Evolutionary conservation across 371 early-diverging fungal species (phyloP).

Genomic region (Umbelopsis sp.): DNA sequence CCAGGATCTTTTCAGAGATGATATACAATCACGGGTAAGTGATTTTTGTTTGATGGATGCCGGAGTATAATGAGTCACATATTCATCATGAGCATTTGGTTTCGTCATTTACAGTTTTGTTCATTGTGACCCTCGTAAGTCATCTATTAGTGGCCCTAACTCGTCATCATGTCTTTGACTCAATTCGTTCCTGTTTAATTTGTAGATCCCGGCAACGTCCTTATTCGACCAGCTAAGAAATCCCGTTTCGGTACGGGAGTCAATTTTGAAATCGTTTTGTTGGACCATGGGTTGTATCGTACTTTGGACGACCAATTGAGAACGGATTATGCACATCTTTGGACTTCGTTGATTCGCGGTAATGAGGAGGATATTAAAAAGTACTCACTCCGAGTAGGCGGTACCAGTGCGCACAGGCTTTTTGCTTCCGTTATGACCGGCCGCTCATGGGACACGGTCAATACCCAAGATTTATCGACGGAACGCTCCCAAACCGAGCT

Average conservation of each 20-base stretch:
- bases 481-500: constrained; percentile 55
- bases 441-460: constrained; percentile 76
- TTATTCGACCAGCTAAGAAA: constrained; percentile 62
- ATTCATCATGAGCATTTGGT: not conserved
- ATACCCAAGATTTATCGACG: constrained; percentile 37
- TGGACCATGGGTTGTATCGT: constrained; percentile 96
- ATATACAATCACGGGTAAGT: constrained; percentile 81
- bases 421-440: constrained; percentile 90
- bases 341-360: constrained; percentile 82
- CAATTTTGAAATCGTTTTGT: constrained; percentile 87
- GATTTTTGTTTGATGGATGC: not conserved
- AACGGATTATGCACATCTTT: constrained; percentile 85
- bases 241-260: constrained; percentile 45
- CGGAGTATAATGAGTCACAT: too few species aligned
- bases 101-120: constrained; percentile 48
- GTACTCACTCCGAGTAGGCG: constrained; percentile 63
- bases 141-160: too few species aligned
- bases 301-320: constrained; percentile 70
- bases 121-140: constrained; percentile 80
- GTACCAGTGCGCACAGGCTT: constrained; percentile 78
- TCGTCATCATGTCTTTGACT: not conserved
- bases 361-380: constrained; percentile 70
- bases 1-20: constrained; percentile 87
- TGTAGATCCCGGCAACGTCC: constrained; percentile 73
- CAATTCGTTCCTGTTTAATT: not conserved